Percentiles rank a stretch among this genome's conserved stretches.
Conservation (phyloP, 169 alveolate genomes). For the Neospora caninum region DNA sequence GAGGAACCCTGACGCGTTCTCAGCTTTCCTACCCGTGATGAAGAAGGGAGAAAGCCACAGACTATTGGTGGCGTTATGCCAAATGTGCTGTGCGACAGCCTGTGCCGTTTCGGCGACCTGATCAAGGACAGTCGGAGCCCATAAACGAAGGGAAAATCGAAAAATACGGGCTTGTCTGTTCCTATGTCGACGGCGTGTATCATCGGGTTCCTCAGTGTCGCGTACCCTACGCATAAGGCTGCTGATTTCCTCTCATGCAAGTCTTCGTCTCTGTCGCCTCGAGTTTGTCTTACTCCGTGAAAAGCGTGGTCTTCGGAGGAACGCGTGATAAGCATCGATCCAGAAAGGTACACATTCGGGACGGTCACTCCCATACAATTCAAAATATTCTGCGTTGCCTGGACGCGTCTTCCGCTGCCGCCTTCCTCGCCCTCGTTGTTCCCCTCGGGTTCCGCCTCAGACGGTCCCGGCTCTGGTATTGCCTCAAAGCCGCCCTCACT, state of each 20-base stretch:
- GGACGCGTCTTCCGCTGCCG: background rate
- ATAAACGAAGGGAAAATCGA: too few relatives aligned
- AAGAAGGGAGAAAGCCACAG: constrained; percentile 34
- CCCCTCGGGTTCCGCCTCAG: too few relatives aligned
- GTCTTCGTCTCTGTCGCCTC: too few relatives aligned
- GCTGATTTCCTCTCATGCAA: too few relatives aligned
- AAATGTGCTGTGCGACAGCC: background rate
- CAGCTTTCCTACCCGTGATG: background rate
- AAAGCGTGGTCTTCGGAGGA: constrained; percentile 18
- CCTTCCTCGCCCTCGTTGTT: background rate
- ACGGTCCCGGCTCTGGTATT: too few relatives aligned
- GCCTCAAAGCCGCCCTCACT: too few relatives aligned
- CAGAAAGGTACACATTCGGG: constrained; percentile 2
- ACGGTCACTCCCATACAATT: background rate
- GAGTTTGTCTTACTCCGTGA: background rate
- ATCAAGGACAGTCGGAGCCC: background rate
- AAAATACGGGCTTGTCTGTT: too few relatives aligned
- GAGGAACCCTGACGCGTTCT: background rate
- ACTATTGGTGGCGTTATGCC: constrained; percentile 30
- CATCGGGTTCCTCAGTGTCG: too few relatives aligned
- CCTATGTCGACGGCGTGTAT: too few relatives aligned
- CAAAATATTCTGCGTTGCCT: background rate
- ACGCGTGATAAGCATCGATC: background rate
- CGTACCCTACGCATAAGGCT: too few relatives aligned
- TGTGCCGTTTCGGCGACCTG: constrained; percentile 36